phyloP scores from a whole-genome alignment of 306 rosid species.

The Corylus americana region DNA sequence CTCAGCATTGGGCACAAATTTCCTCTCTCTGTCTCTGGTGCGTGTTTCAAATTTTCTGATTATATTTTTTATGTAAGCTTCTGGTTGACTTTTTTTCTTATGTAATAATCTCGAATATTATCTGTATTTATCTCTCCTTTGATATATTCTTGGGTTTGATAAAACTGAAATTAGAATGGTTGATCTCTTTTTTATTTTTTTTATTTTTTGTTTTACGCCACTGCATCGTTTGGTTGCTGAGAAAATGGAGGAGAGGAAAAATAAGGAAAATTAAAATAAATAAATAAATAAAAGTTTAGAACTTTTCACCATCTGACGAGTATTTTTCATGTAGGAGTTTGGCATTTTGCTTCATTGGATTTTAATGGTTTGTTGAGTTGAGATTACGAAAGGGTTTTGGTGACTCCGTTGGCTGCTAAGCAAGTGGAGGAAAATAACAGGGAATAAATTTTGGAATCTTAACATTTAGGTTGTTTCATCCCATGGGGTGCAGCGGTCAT shows the following conservation, averaged over 20 bases:
- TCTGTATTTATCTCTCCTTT: not conserved
- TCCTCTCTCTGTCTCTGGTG: not conserved
- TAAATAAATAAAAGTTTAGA: too few relatives aligned
- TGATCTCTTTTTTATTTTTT: not conserved
- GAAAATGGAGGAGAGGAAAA: constrained; percentile 3
- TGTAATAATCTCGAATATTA: not conserved
- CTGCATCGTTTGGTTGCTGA: not conserved
- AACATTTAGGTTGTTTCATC: not conserved
- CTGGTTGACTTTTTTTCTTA: not conserved
- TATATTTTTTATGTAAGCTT: not conserved
- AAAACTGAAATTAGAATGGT: not conserved
- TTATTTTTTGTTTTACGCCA: not conserved
- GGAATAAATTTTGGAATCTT: not conserved
- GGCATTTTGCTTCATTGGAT: not conserved
- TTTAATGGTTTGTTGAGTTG: not conserved
- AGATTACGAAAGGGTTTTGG: not conserved
- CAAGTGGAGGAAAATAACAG: not conserved
- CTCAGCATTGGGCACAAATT: not conserved
- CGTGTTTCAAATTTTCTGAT: not conserved
- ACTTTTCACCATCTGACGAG: not conserved
- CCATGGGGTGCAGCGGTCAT: too few relatives aligned
- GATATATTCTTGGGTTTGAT: not conserved
- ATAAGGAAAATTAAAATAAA: not conserved
- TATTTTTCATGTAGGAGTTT: not conserved
- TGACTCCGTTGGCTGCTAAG: not conserved